Conservation (phyloP, 441 rosid genomes). For the Geranium incanum region DNA sequence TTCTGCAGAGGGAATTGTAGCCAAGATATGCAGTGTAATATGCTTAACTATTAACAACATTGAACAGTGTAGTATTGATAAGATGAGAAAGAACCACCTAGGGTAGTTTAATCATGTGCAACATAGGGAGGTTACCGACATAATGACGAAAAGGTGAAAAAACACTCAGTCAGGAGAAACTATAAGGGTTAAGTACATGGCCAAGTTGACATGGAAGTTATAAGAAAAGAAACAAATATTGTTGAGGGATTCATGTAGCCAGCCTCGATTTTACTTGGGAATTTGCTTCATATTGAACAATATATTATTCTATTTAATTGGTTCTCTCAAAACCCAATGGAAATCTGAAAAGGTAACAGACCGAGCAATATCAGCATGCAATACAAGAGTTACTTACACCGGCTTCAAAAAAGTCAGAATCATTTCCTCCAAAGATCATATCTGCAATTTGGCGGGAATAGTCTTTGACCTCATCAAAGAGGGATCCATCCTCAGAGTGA, state of each 20-base stretch:
- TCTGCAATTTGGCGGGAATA: conserved; percentile 90
- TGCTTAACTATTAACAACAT: not conserved
- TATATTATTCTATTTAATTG: not conserved
- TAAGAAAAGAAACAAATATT: too few relatives aligned
- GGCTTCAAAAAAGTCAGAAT: conserved; percentile 78
- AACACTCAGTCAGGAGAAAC: not conserved
- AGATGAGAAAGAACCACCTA: not conserved
- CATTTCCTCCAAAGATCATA: conserved; percentile 91
- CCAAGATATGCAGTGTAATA: not conserved
- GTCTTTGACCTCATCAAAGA: conserved; percentile 88
- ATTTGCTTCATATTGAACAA: not conserved
- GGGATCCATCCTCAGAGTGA: conserved; percentile 78
- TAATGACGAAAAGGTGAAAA: not conserved
- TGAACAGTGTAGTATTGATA: not conserved
- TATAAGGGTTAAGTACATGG: not conserved
- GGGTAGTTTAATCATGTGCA: not conserved
- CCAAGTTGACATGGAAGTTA: not conserved
- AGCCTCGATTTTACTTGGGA: conserved; percentile 32
- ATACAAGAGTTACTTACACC: conserved; percentile 55
- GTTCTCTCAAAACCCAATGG: not conserved
- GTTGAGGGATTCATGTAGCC: not conserved
- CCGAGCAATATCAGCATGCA: not conserved
- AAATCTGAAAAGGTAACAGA: not conserved
- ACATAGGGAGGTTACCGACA: not conserved
- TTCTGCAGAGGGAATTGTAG: not conserved